Conservation (phyloP, 805 yeast species). For the Grigorovia transvaalensis region DNA sequence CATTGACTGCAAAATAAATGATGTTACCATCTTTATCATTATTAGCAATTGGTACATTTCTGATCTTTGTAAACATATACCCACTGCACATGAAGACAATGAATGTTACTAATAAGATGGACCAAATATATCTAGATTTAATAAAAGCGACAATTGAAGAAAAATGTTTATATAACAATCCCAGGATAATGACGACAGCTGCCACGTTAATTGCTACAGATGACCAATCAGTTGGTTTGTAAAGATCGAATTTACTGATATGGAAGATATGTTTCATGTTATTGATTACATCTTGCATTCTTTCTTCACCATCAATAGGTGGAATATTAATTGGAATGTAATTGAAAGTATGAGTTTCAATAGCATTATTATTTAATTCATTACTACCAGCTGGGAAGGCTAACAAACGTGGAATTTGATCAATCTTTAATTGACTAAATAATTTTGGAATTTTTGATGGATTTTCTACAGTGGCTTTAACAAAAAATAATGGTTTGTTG, state of each 20-base stretch:
- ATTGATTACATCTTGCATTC: slow-evolving; percentile 24
- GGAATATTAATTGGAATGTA: slow-evolving; percentile 21
- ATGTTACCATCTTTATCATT: slow-evolving; percentile 32
- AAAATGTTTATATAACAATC: slow-evolving; percentile 26
- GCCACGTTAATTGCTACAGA: slow-evolving; percentile 26
- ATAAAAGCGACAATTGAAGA: slow-evolving; percentile 32
- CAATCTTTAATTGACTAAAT: slow-evolving; percentile 37
- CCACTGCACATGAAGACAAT: slow-evolving; percentile 74
- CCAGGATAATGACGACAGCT: slow-evolving; percentile 29
- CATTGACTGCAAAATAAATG: slow-evolving; percentile 46
- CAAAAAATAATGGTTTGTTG: slow-evolving; percentile 33
- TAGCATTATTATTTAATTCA: slow-evolving; percentile 14
- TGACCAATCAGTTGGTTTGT: slow-evolving; percentile 33
- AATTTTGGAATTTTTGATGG: slow-evolving; percentile 40
- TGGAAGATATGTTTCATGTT: slow-evolving; percentile 19
- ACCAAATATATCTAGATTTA: slow-evolving; percentile 59
- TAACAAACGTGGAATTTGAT: slow-evolving; percentile 70
- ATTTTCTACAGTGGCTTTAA: slow-evolving; percentile 59
- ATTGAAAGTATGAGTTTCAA: slow-evolving; percentile 6
- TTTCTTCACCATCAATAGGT: slow-evolving; percentile 27
- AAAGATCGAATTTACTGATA: slow-evolving; percentile 22
- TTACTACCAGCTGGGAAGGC: slow-evolving; percentile 43
- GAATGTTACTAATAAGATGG: slow-evolving; percentile 46
- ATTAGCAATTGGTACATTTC: slow-evolving; percentile 51
- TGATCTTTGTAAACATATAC: slow-evolving; percentile 85